Conservation (phyloP, 2,329 filamentous ascomycete species). For the Penicillium sp. region DNA sequence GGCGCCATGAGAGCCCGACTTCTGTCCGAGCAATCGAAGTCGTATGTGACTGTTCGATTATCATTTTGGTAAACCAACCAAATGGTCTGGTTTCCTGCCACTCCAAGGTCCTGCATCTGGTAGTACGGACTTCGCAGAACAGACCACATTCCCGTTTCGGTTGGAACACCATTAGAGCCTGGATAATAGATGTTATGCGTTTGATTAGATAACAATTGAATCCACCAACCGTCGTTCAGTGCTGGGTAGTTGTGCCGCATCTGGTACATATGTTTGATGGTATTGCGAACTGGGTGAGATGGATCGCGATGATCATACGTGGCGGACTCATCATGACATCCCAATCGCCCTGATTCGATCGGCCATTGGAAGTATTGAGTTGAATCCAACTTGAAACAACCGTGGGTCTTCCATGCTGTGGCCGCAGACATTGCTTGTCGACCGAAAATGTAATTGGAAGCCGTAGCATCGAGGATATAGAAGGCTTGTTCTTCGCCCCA, state of each 20-base stretch:
- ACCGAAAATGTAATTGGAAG: constrained; percentile 64
- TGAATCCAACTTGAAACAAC: constrained; percentile 59
- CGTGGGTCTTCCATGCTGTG: constrained; percentile 63
- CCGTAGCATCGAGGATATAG: constrained; percentile 63
- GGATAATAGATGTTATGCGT: constrained; percentile 52
- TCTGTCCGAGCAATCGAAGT: constrained; percentile 56
- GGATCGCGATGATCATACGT: constrained; percentile 63
- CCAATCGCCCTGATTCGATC: constrained; percentile 51
- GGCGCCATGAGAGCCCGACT: constrained; percentile 56
- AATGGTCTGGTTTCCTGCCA: constrained; percentile 46
- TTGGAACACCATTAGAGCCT: constrained; percentile 52
- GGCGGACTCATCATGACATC: constrained; percentile 57
- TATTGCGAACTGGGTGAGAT: constrained; percentile 59
- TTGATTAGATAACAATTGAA: constrained; percentile 57
- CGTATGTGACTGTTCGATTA: constrained; percentile 52
- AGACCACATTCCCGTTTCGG: constrained; percentile 62
- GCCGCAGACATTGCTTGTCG: constrained; percentile 61
- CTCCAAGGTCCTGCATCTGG: constrained; percentile 52
- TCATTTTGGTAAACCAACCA: constrained; percentile 49
- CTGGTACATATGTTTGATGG: constrained; percentile 62
- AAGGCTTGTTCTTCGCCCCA: constrained; percentile 68
- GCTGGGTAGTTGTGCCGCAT: constrained; percentile 57
- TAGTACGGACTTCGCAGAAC: constrained; percentile 53
- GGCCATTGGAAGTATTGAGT: constrained; percentile 60
- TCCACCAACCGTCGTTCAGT: constrained; percentile 58